Percentiles rank a stretch among this genome's conserved stretches.
Conservation (phyloP, 257 asterid species). For the Solanum infundibuliforme region DNA sequence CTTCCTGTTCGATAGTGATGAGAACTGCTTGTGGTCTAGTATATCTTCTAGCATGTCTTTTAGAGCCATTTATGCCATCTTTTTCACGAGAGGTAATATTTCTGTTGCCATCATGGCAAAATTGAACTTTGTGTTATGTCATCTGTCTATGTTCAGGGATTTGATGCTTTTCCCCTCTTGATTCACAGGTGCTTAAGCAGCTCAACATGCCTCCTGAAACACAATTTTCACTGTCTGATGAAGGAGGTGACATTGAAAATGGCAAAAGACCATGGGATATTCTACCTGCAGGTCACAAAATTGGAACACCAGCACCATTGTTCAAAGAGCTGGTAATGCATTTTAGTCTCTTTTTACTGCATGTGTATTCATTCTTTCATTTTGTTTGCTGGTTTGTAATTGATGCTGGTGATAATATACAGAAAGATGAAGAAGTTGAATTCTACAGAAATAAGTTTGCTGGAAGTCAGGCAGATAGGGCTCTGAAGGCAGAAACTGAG, state of each 20-base stretch:
- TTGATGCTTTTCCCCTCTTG: constrained; percentile 1
- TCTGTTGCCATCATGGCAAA: not conserved
- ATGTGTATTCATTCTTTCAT: not conserved
- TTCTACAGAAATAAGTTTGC: constrained; percentile 53
- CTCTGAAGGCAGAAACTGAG: constrained; percentile 48
- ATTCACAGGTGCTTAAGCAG: constrained; percentile 78
- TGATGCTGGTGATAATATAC: constrained; percentile 18
- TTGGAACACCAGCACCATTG: constrained; percentile 79
- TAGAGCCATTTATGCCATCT: constrained; percentile 96
- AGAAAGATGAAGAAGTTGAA: constrained; percentile 75
- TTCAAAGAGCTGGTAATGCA: constrained; percentile 66
- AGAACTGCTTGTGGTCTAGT: constrained; percentile 82
- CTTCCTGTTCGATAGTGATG: constrained; percentile 74
- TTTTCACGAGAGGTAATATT: constrained; percentile 64
- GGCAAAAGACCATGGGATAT: constrained; percentile 81
- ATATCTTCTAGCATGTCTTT: constrained; percentile 76
- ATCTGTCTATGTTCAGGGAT: not conserved
- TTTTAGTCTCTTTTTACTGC: not conserved
- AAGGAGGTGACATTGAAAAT: constrained; percentile 57
- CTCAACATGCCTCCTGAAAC: constrained; percentile 61
- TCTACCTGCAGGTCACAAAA: constrained; percentile 72
- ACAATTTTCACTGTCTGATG: constrained; percentile 60
- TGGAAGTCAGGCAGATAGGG: constrained; percentile 96
- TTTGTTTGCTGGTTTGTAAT: not conserved
- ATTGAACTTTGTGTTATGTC: not conserved